Evolutionary conservation across 2,329 filamentous ascomycete genomes (phyloP), one percentile per base, ranked within the genome.

Genomic region (Pseudogymnoascus sp.): DNA sequence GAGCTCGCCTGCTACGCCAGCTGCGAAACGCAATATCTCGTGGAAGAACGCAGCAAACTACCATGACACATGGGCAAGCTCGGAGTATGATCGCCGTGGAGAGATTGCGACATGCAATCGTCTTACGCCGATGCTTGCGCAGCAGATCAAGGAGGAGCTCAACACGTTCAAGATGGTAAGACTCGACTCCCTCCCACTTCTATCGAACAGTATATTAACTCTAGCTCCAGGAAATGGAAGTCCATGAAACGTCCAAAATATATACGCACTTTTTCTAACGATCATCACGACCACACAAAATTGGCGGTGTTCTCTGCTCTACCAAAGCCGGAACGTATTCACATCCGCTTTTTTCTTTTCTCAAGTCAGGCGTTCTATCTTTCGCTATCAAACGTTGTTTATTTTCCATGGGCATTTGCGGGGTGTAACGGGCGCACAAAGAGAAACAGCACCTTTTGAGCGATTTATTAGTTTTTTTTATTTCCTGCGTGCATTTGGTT

Each of bases 101-200:
- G 94, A 99, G 64, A 89, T 97, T 77, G 92, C 94, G 9, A 99
- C 94, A 1, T 99, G 94, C 84, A 99, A 99, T 73, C 90, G 93
- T 67, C 81, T 99, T 68, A 99, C 94, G 58, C 94, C 94, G 10
- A 92, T 97, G 83, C 84, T 99, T 66, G 94, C 94, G 52, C 94
- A 99, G 77, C 94, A 99, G 75, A 99, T 99, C 78, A 97, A 97
- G 78, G 94, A 99, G 78, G 94, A 99, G 78, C 84, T 99, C 69
- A 99, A 99, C 78, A 95, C 87, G 69, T 99, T 99, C 82, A 99
- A 99, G 76, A 99, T 99, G 94, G 91, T 94, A 79, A 65, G 87
- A 77, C 18, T 31, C 12, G 6, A 2, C 8, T 55, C 55, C 69
- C 66, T 27, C 15, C 4, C 48, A 0, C 42, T 2, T 52, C 1